Evolutionary conservation across 306 rosid genomes (phyloP), one percentile per base, ranked within the genome.

Genomic region (Citrullus amarus): DNA sequence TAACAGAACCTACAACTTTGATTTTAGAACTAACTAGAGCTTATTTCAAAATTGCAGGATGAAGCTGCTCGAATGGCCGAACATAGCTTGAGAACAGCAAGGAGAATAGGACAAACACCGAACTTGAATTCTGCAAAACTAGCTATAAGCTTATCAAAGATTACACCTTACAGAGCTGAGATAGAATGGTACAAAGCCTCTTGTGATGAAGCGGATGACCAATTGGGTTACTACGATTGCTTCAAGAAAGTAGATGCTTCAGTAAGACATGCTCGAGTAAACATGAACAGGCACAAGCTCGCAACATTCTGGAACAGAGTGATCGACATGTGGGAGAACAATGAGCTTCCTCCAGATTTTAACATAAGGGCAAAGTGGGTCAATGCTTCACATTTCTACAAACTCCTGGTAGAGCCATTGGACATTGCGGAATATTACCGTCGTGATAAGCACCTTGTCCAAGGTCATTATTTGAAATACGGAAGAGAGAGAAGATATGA

Each of bases 401-500:
- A 85, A 70, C 90, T 90, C 22, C 82, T 91, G 36, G 97, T 90
- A 13, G 97, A 93, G 90, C 98, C 97, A 30, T 56, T 93, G 20
- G 98, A 95, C 16, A 92, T 95, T 68, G 98, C 97, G 0, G 96
- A 91, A 5, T 92, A 92, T 36, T 92, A 95, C 28, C 73, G 89
- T n/a, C 77, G 62, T 2, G 84, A 83, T 13, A 74, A 2, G 88
- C 88, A 93, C 84, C 73, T 1, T 41, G 63, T 3, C 15, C 82
- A 86, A 38, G 98, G 98, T 2, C 98, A 93, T 84, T 93, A 93
- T 88, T 77, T 85, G 56, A 67, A 74, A 48, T 83, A 85, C 69
- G 96, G 96, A 63, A 84, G 98, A 70, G 90, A 89, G 78, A 86
- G 89, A 76, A 86, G 98, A 70, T 91, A 82, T 50, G 82, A 81